Evolutionary conservation across 768 basidiomycete genomes (phyloP).

Genomic region (Pleurotus pulmonarius): DNA sequence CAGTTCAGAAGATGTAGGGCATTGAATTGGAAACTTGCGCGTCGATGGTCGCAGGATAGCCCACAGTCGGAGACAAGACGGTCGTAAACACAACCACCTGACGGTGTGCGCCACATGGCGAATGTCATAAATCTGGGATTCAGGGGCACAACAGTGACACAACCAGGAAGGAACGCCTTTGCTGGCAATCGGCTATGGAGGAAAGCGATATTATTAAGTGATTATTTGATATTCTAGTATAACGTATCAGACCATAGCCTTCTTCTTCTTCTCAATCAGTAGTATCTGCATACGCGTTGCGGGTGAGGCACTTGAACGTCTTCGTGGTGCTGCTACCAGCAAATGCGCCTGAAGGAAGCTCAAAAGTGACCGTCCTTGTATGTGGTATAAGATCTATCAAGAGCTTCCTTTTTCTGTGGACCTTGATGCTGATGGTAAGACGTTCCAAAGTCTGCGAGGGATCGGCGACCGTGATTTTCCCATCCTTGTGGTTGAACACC

Average conservation of each 20-base stretch:
- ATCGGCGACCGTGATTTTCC: constrained; percentile 56
- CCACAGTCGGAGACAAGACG: no score
- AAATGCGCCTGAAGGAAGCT: background rate
- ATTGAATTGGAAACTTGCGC: no score
- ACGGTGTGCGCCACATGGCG: no score
- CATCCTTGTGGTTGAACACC: constrained; percentile 35
- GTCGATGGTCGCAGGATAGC: no score
- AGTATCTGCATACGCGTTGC: no score
- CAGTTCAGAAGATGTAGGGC: no score
- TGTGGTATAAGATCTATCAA: background rate
- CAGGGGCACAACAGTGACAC: no score
- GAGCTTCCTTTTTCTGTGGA: constrained; percentile 15
- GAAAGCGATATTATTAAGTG: background rate
- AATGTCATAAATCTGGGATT: no score
- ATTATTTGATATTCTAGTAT: background rate
- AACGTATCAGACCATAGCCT: background rate
- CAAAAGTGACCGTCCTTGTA: background rate
- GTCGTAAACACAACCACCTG: no score
- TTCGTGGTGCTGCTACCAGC: background rate
- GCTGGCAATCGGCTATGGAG: background rate
- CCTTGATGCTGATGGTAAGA: constrained; percentile 32
- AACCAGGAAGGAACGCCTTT: no score
- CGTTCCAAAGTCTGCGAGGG: constrained; percentile 51
- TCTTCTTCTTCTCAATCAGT: background rate
- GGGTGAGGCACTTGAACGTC: background rate